phyloP scores from a whole-genome alignment of 495 filamentous ascomycete genomes.

The Trichoderma gamsii region DNA sequence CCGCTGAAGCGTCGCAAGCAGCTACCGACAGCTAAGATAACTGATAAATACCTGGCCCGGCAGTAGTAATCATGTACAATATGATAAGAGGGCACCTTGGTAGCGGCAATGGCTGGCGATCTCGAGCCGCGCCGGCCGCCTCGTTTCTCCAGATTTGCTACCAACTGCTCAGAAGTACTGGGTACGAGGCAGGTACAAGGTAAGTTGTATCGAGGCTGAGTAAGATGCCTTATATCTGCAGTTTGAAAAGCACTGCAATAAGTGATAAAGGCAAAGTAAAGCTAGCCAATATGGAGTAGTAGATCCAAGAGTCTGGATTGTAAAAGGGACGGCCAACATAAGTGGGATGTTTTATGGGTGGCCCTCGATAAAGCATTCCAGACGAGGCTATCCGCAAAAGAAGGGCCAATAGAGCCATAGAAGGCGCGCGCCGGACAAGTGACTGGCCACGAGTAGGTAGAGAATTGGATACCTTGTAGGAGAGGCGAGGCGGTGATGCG shows the following conservation, averaged over 20 bases:
- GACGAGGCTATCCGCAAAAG: background rate
- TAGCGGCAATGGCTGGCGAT: background rate
- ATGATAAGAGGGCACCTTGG: background rate
- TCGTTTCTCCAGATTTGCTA: background rate
- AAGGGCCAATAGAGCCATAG: background rate
- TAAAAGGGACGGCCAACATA: background rate
- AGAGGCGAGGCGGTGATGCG: conserved; percentile 10
- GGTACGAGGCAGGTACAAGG: background rate
- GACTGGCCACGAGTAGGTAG: background rate
- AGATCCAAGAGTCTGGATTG: background rate
- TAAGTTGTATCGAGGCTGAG: background rate
- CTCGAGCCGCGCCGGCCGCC: background rate
- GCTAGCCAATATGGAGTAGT: background rate
- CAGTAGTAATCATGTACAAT: background rate
- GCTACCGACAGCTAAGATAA: background rate
- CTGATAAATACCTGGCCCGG: background rate
- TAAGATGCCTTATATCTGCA: background rate
- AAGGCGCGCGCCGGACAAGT: background rate
- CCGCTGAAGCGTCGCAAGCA: background rate
- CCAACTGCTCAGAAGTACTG: background rate
- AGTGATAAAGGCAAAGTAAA: background rate
- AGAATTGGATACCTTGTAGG: too few relatives aligned
- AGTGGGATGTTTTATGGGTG: background rate
- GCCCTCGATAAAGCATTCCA: background rate
- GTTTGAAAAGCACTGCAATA: background rate